These are phyloP conservation scores for Grosmannia serpens DNA, from an alignment of 2,329 filamentous ascomycete genomes.

Conservation along the genomic window DNA sequence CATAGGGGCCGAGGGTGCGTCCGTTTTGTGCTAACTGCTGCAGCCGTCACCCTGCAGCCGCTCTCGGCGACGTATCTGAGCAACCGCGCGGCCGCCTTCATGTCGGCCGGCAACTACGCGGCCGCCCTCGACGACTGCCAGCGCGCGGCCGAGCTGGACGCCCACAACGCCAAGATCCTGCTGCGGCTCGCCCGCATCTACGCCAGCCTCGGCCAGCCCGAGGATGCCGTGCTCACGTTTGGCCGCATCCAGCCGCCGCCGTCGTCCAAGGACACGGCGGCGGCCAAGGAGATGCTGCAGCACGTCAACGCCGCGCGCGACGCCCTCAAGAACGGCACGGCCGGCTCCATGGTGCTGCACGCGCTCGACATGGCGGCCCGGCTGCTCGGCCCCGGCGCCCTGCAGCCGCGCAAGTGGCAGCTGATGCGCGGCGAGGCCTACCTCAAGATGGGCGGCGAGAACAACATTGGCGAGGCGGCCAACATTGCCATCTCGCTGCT, in stretches of 20 bases:
- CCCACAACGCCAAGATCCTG: conserved; percentile 76
- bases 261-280: conserved; percentile 72
- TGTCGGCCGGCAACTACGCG: conserved; percentile 70
- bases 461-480: conserved; percentile 82
- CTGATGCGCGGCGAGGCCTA: conserved; percentile 86
- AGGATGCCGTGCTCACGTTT: conserved; percentile 78
- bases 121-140: conserved; percentile 81
- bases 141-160: conserved; percentile 70
- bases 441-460: conserved; percentile 81
- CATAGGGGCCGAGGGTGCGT: background rate
- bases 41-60: conserved; percentile 81
- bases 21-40: conserved; percentile 4
- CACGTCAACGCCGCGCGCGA: conserved; percentile 73
- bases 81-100: conserved; percentile 90
- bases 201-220: conserved; percentile 72
- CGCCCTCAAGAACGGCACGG: conserved; percentile 60
- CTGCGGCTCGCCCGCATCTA: conserved; percentile 83
- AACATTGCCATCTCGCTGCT: conserved; percentile 84
- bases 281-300: conserved; percentile 74
- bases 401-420: conserved; percentile 84
- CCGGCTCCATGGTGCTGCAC: conserved; percentile 84
- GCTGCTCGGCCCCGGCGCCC: conserved; percentile 61
- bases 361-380: conserved; percentile 85
- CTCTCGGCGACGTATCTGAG: conserved; percentile 81
- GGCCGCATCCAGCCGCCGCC: conserved; percentile 67